phyloP scores from a whole-genome alignment of 2,329 filamentous ascomycete genomes.

The Pseudophaeomoniella oleicola region DNA sequence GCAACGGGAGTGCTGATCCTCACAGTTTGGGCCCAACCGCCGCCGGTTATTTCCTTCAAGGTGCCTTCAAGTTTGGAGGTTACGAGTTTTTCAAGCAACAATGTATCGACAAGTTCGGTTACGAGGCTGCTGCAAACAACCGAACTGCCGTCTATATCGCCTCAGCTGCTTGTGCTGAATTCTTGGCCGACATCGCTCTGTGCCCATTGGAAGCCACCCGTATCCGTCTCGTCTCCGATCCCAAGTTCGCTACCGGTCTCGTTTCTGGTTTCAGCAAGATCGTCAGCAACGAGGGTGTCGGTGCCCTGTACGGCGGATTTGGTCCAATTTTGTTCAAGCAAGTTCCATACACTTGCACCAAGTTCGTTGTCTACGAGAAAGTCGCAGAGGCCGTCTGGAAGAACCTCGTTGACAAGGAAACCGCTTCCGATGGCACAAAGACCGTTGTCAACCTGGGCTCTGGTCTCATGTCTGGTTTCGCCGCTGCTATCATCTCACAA shows the following conservation, averaged over 20 bases:
- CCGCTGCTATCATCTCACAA: slow-evolving; percentile 74
- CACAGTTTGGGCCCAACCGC: slow-evolving; percentile 62
- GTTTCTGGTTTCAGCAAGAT: slow-evolving; percentile 73
- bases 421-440: slow-evolving; percentile 52
- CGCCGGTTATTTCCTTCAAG: slow-evolving; percentile 87
- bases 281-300: slow-evolving; percentile 64
- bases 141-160: slow-evolving; percentile 69
- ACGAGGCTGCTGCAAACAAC: slow-evolving; percentile 64
- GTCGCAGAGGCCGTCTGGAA: slow-evolving; percentile 61
- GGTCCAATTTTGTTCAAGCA: slow-evolving; percentile 79
- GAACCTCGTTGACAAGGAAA: slow-evolving; percentile 52
- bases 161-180: slow-evolving; percentile 45
- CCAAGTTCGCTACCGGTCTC: slow-evolving; percentile 69
- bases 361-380: slow-evolving; percentile 91
- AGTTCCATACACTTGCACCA: slow-evolving; percentile 88
- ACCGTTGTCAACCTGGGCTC: slow-evolving; percentile 73
- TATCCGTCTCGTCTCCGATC: slow-evolving; percentile 83
- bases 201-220: slow-evolving; percentile 87
- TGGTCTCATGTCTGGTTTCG: slow-evolving; percentile 75
- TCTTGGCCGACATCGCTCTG: slow-evolving; percentile 53
- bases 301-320: slow-evolving; percentile 84
- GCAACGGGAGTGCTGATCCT: background rate
- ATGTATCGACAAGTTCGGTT: slow-evolving; percentile 64
- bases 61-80: slow-evolving; percentile 84
- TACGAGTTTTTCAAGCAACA: slow-evolving; percentile 97